These are phyloP conservation scores for Phytophthora constricta DNA, from an alignment of 352 stramenopile genomes.

Conservation along the genomic window DNA sequence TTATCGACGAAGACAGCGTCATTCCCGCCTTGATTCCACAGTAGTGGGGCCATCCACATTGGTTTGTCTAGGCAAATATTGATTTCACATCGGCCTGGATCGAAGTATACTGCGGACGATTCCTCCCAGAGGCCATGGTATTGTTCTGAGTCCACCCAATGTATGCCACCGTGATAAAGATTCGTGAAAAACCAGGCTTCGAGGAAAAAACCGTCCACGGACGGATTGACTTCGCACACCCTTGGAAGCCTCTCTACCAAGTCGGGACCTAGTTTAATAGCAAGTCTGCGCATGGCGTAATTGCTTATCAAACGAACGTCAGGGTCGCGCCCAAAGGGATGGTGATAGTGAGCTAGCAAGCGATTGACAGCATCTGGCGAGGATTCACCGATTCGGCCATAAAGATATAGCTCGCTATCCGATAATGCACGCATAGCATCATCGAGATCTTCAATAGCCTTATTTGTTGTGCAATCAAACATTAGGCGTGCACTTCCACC, in stretches of 20 bases:
- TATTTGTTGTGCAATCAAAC: constrained; percentile 3
- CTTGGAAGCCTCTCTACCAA: constrained; percentile 14
- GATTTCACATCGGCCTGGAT: constrained; percentile 19
- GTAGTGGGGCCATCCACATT: constrained; percentile 23
- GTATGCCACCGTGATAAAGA: constrained; percentile 12
- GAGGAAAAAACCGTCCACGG: constrained; percentile 15
- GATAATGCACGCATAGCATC: background rate
- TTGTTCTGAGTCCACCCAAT: constrained; percentile 16
- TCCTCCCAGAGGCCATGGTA: background rate
- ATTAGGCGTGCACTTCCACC: too few species aligned
- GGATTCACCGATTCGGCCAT: background rate
- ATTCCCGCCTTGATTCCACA: constrained; percentile 28
- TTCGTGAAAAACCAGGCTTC: constrained; percentile 30
- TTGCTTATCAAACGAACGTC: background rate
- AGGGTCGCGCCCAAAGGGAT: background rate
- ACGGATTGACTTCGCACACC: constrained; percentile 23
- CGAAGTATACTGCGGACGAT: background rate
- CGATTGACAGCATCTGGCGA: background rate
- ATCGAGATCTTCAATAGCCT: background rate
- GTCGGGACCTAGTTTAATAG: background rate
- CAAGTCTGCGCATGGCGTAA: background rate
- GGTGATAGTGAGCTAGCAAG: background rate
- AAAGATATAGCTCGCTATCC: background rate
- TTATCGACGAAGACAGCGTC: constrained; percentile 31
- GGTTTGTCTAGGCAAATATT: constrained; percentile 15